These are phyloP conservation scores for Cinnamomum micranthum DNA, from an alignment of 164 flowering plant genomes.

Conservation along the genomic window DNA sequence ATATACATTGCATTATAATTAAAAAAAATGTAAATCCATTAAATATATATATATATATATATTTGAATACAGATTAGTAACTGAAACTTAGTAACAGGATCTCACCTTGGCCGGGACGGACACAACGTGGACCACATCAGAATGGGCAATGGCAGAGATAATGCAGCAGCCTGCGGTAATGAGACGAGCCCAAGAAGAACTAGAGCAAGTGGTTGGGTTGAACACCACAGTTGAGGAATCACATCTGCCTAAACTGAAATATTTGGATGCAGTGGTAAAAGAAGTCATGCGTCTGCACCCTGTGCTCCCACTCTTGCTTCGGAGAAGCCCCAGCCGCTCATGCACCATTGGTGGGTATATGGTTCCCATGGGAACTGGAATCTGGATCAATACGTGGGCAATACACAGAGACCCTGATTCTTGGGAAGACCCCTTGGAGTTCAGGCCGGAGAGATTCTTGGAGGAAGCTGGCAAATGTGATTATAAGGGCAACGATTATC, in stretches of 20 bases:
- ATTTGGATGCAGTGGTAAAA: constrained; percentile 34
- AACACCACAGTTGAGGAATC: constrained; percentile 22
- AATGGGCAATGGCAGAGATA: constrained; percentile 33
- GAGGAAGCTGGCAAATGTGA: constrained; percentile 6
- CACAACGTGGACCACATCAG: constrained; percentile 22
- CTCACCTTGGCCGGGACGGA: constrained; percentile 26
- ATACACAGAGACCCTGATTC: constrained; percentile 43
- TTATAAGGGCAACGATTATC: constrained; percentile 21
- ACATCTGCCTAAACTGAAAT: constrained; percentile 25
- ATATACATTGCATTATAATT: no score
- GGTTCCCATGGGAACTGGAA: constrained; percentile 25
- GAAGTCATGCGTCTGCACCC: constrained; percentile 41
- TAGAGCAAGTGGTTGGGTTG: constrained; percentile 21
- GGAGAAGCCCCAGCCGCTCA: constrained; percentile 8
- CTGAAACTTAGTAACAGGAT: constrained; percentile 15
- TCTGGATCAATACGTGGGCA: constrained; percentile 40
- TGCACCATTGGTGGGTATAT: constrained; percentile 31
- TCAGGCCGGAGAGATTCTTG: constrained; percentile 31
- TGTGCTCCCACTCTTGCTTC: constrained; percentile 24
- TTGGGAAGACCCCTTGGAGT: constrained; percentile 37
- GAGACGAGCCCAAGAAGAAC: constrained; percentile 25
- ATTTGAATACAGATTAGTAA: no score
- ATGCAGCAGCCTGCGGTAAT: constrained; percentile 15
- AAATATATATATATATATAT: no score
- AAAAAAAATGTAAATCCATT: no score